Evolutionary conservation across 768 basidiomycete species (phyloP), one percentile per base, ranked within the genome.

Genomic region (Thelephora ganbajun): DNA sequence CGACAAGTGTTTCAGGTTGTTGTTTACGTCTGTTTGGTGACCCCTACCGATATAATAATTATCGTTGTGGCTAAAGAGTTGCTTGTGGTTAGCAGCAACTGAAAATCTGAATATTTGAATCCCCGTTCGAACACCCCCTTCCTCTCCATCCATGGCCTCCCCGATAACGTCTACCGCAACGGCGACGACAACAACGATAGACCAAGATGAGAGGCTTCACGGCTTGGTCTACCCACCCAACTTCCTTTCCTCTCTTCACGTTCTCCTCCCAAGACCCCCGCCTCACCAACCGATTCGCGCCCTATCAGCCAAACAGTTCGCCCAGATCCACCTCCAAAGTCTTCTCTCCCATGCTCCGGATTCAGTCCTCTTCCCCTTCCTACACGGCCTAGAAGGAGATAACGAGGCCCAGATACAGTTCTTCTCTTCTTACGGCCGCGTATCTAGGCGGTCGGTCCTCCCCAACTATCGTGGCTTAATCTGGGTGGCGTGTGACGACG

Each of bases 381-480:
- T 90, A 13, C 90, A 92, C 56, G 86, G 89, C 39, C 70, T 92
- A 51, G 89, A 92, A 57, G 81, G 86, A 53, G 72, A 80, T 50
- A 88, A 89, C 58, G 63, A 74, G 13, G 78, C 80, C 0, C 89
- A 90, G 66, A 87, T 84, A 56, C 69, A 73, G 18, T 92, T 92
- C 70, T 93, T 93, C 59, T 71, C 75, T 11, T 58, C 70, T 45
- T 33, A 48, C 45, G 12, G 51, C 52, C 20, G 51, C 22, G 18
- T 18, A 18, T 9, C 39, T 18, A 41, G 22, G 39, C 49, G 50
- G 46, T 56, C 63, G 22, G 61, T 58, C 47, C 63, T 69, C 1
- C 71, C 70, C 11, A 57, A 59, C 19, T 60, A 58, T 55, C 58
- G 87, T n/a, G 87, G 87, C 0, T 75, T 90, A 48, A 66, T 85